phyloP scores from a whole-genome alignment of 176 grass and related monocot genomes.

The sorghum (Sorghum bicolor) region Sorghum_bicolor_NCBIv3 NC_012872.2:62172001-62172500 shows the following conservation, averaged over 20 bases:
- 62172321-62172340: not conserved
- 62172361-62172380: not conserved
- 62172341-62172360: not conserved
- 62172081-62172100: constrained; percentile 19
- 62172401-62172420: not conserved
- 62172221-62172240: no score
- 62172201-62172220: no score
- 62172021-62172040: not conserved
- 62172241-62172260: no score
- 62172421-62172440: not conserved
- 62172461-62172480: not conserved
- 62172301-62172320: not conserved
- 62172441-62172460: not conserved
- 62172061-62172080: not conserved
- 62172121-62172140: not conserved
- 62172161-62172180: not conserved
- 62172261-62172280: no score
- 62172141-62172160: not conserved
- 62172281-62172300: not conserved
- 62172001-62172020: not conserved
- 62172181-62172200: not conserved
- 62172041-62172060: constrained; percentile 10
- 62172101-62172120: constrained; percentile 15
- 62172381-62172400: not conserved
- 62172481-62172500: not conserved